Percentiles rank a stretch among this genome's conserved stretches.
Conservation (phyloP, 2,329 filamentous ascomycete species). For the Cercospora zeae-maydis region DNA sequence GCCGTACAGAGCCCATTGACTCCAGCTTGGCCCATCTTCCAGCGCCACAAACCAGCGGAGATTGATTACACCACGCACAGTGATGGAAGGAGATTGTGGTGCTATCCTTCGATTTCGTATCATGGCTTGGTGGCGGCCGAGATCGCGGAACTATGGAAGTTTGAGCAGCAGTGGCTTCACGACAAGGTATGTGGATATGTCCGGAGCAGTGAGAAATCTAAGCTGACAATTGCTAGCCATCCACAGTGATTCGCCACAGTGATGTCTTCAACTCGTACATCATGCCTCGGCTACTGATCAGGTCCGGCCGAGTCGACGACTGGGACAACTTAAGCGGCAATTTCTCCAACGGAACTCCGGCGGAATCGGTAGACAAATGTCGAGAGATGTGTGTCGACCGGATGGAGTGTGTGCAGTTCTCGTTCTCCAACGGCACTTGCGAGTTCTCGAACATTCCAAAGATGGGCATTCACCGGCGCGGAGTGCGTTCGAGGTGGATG, state of each 20-base stretch:
- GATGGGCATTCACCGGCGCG: constrained; percentile 15
- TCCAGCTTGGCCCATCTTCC: constrained; percentile 28
- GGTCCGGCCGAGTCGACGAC: constrained; percentile 22
- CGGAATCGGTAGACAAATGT: constrained; percentile 13
- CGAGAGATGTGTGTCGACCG: constrained; percentile 15
- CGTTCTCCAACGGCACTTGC: constrained; percentile 17
- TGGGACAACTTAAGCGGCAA: constrained; percentile 31
- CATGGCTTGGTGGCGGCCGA: constrained; percentile 26
- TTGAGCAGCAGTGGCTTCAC: constrained; percentile 30
- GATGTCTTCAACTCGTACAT: constrained; percentile 29
- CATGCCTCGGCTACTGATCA: constrained; percentile 24
- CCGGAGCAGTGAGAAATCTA: too few species aligned
- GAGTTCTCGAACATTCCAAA: constrained; percentile 13
- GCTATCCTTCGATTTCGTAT: constrained; percentile 30
- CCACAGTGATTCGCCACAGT: constrained; percentile 21
- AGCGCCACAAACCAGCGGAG: constrained; percentile 38
- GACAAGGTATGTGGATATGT: constrained; percentile 12
- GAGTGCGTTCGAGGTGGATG: constrained; percentile 20
- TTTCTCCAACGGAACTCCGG: neutral
- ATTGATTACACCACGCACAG: constrained; percentile 37
- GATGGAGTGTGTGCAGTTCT: constrained; percentile 18
- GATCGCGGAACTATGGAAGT: constrained; percentile 28
- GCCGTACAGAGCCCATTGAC: constrained; percentile 22
- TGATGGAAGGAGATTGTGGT: constrained; percentile 26
- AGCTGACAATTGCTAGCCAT: neutral